Conservation (phyloP, 1,139 yeast species). For the Pichia sp. region DNA sequence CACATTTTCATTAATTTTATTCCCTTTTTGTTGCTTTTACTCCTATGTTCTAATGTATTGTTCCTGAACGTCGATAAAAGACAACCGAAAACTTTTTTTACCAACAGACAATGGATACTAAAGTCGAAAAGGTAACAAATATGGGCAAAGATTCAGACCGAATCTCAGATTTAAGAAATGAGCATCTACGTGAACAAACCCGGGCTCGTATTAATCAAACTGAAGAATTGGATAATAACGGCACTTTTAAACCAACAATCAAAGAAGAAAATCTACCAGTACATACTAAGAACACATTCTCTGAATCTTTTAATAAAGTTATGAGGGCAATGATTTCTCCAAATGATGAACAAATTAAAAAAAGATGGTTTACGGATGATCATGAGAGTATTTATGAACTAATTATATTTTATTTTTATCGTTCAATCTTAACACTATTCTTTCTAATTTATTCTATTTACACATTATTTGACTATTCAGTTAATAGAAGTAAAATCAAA, state of each 20-base stretch:
- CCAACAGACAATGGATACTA: too few species aligned
- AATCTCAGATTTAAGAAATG: conserved; percentile 1
- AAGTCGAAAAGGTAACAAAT: conserved; percentile 11
- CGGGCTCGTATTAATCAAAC: conserved; percentile 12
- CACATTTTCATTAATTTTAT: too few species aligned
- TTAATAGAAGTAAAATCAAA: conserved; percentile 52
- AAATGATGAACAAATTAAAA: conserved; percentile 13
- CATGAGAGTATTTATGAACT: conserved; percentile 5
- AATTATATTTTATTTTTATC: conserved; percentile 31
- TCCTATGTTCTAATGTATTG: too few species aligned
- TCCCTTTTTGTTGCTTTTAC: too few species aligned
- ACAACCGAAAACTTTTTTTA: too few species aligned
- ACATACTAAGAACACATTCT: conserved; percentile 16
- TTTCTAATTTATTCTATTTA: conserved; percentile 52
- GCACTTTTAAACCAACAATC: neutral
- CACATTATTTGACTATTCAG: conserved; percentile 46
- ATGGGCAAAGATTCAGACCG: conserved; percentile 3
- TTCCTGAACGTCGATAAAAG: too few species aligned
- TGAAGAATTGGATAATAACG: conserved; percentile 8
- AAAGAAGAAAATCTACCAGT: conserved; percentile 12
- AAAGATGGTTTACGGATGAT: conserved; percentile 12
- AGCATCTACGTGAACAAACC: conserved; percentile 17
- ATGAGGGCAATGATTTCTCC: conserved; percentile 23
- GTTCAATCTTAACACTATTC: conserved; percentile 43
- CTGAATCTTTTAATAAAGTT: conserved; percentile 18